Evolutionary conservation across 179 eudicot species (phyloP), one percentile per base, ranked within the genome.

Genomic region (Dionaea muscipula): DNA sequence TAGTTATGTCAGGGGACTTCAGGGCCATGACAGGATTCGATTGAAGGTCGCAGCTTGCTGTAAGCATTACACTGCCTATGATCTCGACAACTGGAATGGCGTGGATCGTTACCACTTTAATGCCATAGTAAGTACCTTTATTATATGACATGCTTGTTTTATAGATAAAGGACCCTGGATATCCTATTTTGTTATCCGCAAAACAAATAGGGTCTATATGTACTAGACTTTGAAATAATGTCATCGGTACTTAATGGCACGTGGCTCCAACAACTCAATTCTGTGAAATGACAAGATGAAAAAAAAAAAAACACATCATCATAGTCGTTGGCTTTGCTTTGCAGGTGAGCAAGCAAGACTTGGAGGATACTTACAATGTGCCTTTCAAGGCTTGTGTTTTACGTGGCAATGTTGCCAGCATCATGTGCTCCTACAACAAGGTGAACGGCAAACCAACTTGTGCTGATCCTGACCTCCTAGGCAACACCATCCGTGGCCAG

Each of bases 21-120:
- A 86, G 18, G 56, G 60, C 13, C 62, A 70, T 26, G 80, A 84
- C 9, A 84, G 72, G 67, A 72, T 15, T 62, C 68, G 37, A 89
- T 84, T n/a, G 40, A 86, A 86, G 48, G 84, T 86, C 40, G 86
- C 89, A n/a, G 82, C 94, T 15, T 86, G 89, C 46, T 86, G 95
- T 51, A 86, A 86, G 53, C 95, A 86, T 52, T 86, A 84, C 67
- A 81, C 85, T 16, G 94, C 95, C 14, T 84, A 86, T 43, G 94
- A 86, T 60, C 22, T 86, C 5, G 94, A 86, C 58, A 74, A 65
- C 12, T 86, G 95, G 94, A 72, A 81, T 45, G 79, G 76, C 5
- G 59, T 74, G 19, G 80, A 77, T 21, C 85, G 94, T 20, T 75
- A 20, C 40, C 77, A 57, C 50, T 84, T 84, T 53, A 64, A 84